Base-by-base conservation (phyloP, 257 asterid genomes). In the Solanum clarkiae region DNA sequence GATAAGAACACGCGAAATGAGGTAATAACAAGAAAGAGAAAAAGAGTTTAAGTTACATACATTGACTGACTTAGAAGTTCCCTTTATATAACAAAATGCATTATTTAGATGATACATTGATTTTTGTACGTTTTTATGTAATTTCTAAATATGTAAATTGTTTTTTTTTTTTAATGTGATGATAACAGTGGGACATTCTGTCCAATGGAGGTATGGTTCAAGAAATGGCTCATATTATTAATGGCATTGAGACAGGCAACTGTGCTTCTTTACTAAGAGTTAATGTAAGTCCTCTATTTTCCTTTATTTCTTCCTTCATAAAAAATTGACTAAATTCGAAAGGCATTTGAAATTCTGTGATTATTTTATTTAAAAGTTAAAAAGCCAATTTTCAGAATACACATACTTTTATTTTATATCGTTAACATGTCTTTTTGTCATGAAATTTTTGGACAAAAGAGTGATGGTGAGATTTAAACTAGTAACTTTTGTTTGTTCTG, bases 121-220 rank as follows among this genome's bases (percentile, higher is more conserved):
- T n/a, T n/a, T 59, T 59, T 59, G 1, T 0, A 14, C 15, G 2
- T 44, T 13, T 13, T 53, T 53, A 53, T 4, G 20, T 26, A 54
- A 26, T 65, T 26, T 62, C 70, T 62, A 24, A 62, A 62, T 62
- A 62, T 62, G 16, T 24, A 11, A 32, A 18, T 0, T 4, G 13
- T 12, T 13, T 13, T 29, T 8, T 7, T 32, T 32, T 32, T 29
- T 29, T 2, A 26, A 26, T 65, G 71, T 62, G 69, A 62, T 62
- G 36, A 32, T 32, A 22, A 15, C 56, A 91, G 95, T 90, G 93
- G 93, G 95, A 92, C 82, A 83, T 84, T 69, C 89, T 90, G 40
- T 83, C 87, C 0, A 84, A 65, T 59, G 91, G 90, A 18, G 88
- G 86, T 40, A 74, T 80, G 8, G 68, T 90, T 59, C 84, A 90